Conservation (phyloP, 768 basidiomycete species). For the Lentinula sp. region DNA sequence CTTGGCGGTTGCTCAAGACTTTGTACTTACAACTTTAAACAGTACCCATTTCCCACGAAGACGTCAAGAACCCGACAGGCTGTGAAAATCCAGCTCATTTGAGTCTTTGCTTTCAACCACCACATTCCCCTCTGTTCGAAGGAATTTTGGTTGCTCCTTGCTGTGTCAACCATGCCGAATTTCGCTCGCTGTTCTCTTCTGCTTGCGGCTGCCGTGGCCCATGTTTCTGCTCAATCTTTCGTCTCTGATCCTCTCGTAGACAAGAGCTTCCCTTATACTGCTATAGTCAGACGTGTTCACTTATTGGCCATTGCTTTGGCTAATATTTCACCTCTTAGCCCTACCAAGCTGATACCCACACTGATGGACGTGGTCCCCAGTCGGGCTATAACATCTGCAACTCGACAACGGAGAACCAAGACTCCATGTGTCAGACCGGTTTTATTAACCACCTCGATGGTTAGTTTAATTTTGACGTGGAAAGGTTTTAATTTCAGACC, state of each 20-base stretch:
- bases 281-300: neutral
- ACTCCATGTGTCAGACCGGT: conserved; percentile 57
- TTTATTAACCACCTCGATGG: conserved; percentile 52
- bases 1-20: too few species aligned
- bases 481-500: neutral
- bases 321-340: conserved; percentile 26
- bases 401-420: conserved; percentile 53
- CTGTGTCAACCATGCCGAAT: conserved; percentile 2
- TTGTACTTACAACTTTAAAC: neutral
- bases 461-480: conserved; percentile 16
- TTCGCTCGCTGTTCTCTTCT: conserved; percentile 1
- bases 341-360: conserved; percentile 36
- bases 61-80: neutral
- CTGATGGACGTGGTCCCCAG: conserved; percentile 29
- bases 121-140: neutral
- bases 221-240: conserved; percentile 7
- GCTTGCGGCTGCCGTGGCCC: neutral
- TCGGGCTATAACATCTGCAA: conserved; percentile 65
- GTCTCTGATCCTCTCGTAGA: conserved; percentile 8
- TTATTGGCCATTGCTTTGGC: neutral
- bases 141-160: neutral
- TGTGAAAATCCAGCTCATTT: neutral
- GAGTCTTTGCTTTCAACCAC: conserved; percentile 1
- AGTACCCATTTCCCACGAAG: neutral
- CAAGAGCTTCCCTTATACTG: conserved; percentile 5